Conservation (phyloP, 306 rosid species). For the Prunus mongolica region DNA sequence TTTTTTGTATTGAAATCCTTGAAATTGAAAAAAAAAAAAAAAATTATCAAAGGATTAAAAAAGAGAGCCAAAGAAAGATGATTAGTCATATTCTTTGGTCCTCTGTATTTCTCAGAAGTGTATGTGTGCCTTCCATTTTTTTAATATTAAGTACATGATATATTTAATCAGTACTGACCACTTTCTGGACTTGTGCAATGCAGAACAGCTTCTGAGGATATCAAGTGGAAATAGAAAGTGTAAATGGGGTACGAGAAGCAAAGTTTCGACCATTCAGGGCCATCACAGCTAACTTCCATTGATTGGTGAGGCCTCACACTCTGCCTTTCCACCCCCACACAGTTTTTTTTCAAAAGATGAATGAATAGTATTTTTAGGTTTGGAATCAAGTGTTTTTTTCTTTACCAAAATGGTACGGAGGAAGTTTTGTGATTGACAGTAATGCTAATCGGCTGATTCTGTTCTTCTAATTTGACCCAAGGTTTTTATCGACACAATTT, state of each 20-base stretch:
- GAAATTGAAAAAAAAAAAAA: too few species aligned
- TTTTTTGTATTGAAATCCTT: too few species aligned
- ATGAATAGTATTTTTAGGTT: background rate
- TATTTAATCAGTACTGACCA: background rate
- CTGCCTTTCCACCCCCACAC: background rate
- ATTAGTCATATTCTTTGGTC: background rate
- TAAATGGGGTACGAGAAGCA: slow-evolving; percentile 73
- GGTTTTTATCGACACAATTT: too few species aligned
- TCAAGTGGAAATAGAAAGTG: slow-evolving; percentile 18
- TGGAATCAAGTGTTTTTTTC: background rate
- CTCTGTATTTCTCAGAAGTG: background rate
- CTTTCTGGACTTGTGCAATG: slow-evolving; percentile 3
- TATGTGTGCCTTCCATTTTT: background rate
- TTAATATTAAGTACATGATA: background rate
- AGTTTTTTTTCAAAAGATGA: background rate
- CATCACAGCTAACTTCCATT: slow-evolving; percentile 62
- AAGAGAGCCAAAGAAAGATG: too few species aligned
- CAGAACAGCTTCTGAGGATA: slow-evolving; percentile 27
- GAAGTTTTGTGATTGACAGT: background rate
- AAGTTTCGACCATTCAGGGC: slow-evolving; percentile 67
- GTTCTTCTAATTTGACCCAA: background rate
- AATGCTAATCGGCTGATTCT: background rate
- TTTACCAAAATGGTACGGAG: background rate
- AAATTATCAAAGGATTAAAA: too few species aligned
- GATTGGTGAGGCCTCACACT: slow-evolving; percentile 56